Conservation (phyloP, 2,329 filamentous ascomycete species). For the Mollisiaceae sp. region DNA sequence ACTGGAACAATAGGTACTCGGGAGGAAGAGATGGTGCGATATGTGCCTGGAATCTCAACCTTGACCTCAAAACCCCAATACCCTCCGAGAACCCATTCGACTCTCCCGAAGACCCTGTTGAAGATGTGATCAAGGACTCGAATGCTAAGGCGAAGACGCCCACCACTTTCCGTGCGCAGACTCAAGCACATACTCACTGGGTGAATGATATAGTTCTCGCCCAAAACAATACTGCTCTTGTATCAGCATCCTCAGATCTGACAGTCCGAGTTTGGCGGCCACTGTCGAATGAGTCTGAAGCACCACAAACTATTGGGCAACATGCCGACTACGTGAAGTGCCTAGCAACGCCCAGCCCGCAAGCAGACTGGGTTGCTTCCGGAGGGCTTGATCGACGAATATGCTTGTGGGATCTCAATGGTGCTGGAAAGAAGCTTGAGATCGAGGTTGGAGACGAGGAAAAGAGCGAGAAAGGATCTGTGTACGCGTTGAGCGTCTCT, state of each 20-base stretch:
- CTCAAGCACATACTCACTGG: conserved; percentile 79
- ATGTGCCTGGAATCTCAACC: conserved; percentile 91
- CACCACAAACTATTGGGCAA: conserved; percentile 82
- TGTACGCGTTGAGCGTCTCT: conserved; percentile 86
- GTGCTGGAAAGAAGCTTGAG: conserved; percentile 82
- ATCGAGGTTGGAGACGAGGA: conserved; percentile 88
- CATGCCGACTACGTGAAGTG: conserved; percentile 98
- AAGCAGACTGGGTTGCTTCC: conserved; percentile 87
- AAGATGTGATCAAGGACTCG: conserved; percentile 37
- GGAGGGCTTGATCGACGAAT: conserved; percentile 93
- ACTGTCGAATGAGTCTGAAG: conserved; percentile 63
- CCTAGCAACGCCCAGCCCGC: conserved; percentile 75
- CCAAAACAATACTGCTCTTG: conserved; percentile 67
- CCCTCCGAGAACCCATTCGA: conserved; percentile 40
- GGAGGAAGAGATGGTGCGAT: conserved; percentile 94
- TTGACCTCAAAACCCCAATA: conserved; percentile 58
- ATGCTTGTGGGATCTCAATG: conserved; percentile 90
- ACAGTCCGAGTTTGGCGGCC: conserved; percentile 83
- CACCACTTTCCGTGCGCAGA: conserved; percentile 63
- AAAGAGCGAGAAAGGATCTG: conserved; percentile 85
- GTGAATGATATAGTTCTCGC: conserved; percentile 75
- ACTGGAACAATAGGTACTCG: conserved; percentile 74
- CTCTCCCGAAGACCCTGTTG: conserved; percentile 39
- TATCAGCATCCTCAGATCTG: conserved; percentile 76
- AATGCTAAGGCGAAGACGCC: conserved; percentile 50